Evolutionary conservation across 1,284 basidiomycete genomes (phyloP), one percentile per base, ranked within the genome.

Genomic region (Earliella scabrosa): DNA sequence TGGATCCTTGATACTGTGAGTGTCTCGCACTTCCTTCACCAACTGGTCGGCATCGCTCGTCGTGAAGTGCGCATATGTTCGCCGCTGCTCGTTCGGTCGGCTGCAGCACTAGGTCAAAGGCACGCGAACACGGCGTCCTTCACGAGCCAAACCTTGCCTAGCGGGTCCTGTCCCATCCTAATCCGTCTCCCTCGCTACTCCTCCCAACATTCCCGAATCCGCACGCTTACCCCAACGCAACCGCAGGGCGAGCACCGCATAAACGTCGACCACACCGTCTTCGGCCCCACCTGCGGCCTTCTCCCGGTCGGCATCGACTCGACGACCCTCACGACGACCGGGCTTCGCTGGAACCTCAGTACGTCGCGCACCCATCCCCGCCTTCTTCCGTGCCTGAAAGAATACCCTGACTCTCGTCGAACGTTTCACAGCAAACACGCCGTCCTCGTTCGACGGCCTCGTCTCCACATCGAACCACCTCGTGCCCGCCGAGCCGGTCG

Each of bases 381-480:
- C 13, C 11, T 11, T 9, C 18, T 24, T 16, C 18, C 20, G 5
- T 8, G 20, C 14, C 13, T 11, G 1, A 9, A 31, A 14, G 6
- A 18, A 3, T n/a, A 16, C 9, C 2, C 31, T 26, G n/a, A 43
- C 14, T 38, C 43, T 14, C n/a, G 54, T 38, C 39, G 11, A 48
- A n/a, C 52, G 11, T 45, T 27, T 27, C 27, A 23, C 64, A 87
- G 84, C 75, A 55, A 79, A 87, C 29, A 73, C 78, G 51, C 74
- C 78, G 52, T 95, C 93, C 0, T 90, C 87, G 0, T 90, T 97
- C 56, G 86, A 88, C 41, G 91, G 92, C 0, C 68, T 92, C 21
- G 73, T 99, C 0, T 97, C 95, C 1, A 97, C 95, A 0, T 97
- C 94, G 0, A 99, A 98, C 67, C 93, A 97, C 64, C 76, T 98